phyloP scores from a whole-genome alignment of 2,329 filamentous ascomycete genomes.

The Colletotrichum brevisporum region DNA sequence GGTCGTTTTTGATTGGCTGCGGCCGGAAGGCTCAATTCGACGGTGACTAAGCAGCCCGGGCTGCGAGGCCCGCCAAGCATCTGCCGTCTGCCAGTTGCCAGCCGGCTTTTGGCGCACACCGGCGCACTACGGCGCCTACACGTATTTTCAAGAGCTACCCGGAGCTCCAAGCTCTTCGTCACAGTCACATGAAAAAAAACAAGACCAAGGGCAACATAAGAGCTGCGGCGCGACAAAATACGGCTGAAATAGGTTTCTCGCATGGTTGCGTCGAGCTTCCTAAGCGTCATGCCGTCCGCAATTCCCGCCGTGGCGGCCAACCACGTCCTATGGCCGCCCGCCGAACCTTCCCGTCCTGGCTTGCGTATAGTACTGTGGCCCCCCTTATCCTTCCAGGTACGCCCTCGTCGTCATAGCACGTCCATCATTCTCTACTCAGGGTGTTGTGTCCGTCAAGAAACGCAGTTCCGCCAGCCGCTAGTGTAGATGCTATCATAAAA shows the following conservation, averaged over 20 bases:
- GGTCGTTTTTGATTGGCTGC: constrained; percentile 62
- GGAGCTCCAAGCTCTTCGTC: constrained; percentile 17
- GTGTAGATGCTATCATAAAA: constrained; percentile 32
- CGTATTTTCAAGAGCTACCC: neutral
- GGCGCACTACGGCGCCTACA: neutral
- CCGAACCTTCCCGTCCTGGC: neutral
- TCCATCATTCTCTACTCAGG: constrained; percentile 30
- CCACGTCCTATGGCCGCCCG: neutral
- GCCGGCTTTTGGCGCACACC: neutral
- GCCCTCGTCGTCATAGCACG: constrained; percentile 9
- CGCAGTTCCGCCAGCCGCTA: constrained; percentile 32
- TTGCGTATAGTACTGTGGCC: constrained; percentile 5
- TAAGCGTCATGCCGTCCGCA: neutral
- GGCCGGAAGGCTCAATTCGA: constrained; percentile 14
- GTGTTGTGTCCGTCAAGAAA: constrained; percentile 30
- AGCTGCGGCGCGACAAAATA: neutral
- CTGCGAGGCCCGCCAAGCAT: constrained; percentile 4
- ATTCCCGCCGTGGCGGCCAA: constrained; percentile 1
- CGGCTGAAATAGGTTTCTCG: neutral
- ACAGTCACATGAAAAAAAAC: constrained; percentile 20
- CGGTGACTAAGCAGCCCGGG: constrained; percentile 26
- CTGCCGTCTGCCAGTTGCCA: constrained; percentile 10
- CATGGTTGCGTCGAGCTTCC: constrained; percentile 17
- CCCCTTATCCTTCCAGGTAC: neutral
- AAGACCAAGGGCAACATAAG: too few species aligned